Base-by-base conservation (phyloP, 352 stramenopile genomes). In the Aphanomyces invadans region DNA sequence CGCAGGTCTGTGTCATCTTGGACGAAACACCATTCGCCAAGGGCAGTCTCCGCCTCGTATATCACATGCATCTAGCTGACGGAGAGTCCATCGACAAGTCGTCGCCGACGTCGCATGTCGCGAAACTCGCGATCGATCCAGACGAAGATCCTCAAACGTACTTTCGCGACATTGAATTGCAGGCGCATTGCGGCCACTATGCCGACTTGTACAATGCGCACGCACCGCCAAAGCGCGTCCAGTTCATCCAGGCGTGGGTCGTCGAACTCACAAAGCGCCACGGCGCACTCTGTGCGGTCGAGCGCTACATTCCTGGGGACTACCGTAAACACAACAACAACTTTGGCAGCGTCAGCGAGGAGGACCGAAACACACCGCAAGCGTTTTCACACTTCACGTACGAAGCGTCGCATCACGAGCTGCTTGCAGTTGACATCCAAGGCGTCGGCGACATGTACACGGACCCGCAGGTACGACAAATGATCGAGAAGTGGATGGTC, bases 371-470 rank as follows among this genome's bases (percentile, higher is more conserved):
- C 67, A 93, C 85, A 0, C 85, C 85, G 19, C 85, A 93, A 55
- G 89, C 95, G 2, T 98, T 98, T 69, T 97, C 88, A 1, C 90
- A 96, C 46, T 95, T 96, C 68, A 97, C 89, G 46, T 98, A 97
- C 65, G 95, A 97, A 66, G 88, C 82, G 10, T 97, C 89, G 1
- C 79, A 96, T 70, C 92, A 96, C 62, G 83, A 89, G 56, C 72
- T 96, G 39, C 77, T 98, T 17, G 92, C 96, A 2, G 92, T 97
- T 19, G 95, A 98, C 65, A 95, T 98, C 70, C 95, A 98, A 71
- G 95, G 95, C 44, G 90, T 98, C 4, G 92, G 88, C 9, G 93
- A 98, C 76, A 73, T 97, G 28, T 98, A 97, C 76, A 98, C 95
- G n/a, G 95, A 98, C 71, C 95, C 95, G 26, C 95, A 93, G 71